Percentiles rank a stretch among this genome's conserved stretches.
These are phyloP conservation scores for Hanseniaspora gamundiae DNA, from an alignment of 1,139 yeast species.

Conservation along the genomic window DNA sequence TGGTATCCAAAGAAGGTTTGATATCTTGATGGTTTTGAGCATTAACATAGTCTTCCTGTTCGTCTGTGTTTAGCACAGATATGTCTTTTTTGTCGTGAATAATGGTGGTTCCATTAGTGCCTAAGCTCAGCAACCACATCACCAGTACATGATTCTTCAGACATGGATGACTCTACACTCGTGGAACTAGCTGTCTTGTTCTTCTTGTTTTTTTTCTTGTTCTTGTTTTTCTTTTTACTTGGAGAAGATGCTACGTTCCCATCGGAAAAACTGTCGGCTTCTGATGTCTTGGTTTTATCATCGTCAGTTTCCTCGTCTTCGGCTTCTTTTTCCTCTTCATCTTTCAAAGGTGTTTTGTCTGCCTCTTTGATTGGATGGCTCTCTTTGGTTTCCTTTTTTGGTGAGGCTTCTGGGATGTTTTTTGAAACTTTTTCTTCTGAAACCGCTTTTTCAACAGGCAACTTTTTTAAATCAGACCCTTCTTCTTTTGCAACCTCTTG, in stretches of 20 bases:
- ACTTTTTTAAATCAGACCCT: too few relatives aligned
- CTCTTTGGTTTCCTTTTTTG: too few relatives aligned
- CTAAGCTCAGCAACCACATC: conserved; percentile 2
- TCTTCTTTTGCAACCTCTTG: too few relatives aligned
- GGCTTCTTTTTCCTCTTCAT: neutral
- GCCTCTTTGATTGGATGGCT: too few relatives aligned
- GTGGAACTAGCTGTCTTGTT: conserved; percentile 6
- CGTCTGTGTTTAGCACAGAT: neutral
- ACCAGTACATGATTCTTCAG: neutral
- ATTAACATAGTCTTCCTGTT: neutral
- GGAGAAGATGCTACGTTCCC: neutral
- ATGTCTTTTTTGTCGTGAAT: neutral
- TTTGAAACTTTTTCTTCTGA: too few relatives aligned
- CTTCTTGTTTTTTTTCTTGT: conserved; percentile 8
- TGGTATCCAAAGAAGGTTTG: conserved; percentile 14
- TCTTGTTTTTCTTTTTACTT: conserved; percentile 8
- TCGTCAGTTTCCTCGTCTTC: neutral
- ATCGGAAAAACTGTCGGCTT: neutral
- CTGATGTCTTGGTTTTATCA: neutral
- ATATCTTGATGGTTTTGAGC: conserved; percentile 4
- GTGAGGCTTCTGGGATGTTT: too few relatives aligned
- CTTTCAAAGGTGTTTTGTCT: too few relatives aligned
- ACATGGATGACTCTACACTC: conserved; percentile 2
- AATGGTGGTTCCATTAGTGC: conserved; percentile 1
- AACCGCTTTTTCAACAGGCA: too few relatives aligned